Evolutionary conservation across 768 basidiomycete species (phyloP).

Genomic region (Amanita fuliginea): DNA sequence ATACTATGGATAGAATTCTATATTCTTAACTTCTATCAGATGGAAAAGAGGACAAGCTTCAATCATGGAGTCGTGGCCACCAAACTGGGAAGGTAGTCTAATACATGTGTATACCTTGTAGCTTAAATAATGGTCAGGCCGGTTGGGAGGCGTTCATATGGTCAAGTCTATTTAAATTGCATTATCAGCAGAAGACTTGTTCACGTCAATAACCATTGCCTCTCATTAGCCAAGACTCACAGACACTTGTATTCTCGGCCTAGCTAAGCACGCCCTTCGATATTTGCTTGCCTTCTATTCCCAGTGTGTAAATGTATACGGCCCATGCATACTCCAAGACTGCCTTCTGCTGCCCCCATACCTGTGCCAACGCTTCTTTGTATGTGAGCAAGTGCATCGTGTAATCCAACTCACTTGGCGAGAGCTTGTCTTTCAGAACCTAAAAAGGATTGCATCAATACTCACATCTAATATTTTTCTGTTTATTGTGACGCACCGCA

Average conservation of each 20-base stretch:
- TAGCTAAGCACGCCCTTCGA: background rate
- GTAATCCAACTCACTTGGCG: slow-evolving; percentile 44
- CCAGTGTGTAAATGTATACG: slow-evolving; percentile 18
- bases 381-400: slow-evolving; percentile 27
- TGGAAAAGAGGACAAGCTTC: no score
- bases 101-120: no score
- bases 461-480: background rate
- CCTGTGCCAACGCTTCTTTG: slow-evolving; percentile 27
- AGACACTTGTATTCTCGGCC: background rate
- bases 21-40: no score
- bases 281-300: slow-evolving; percentile 3
- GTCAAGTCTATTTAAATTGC: no score
- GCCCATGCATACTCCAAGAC: slow-evolving; percentile 30
- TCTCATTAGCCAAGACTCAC: background rate
- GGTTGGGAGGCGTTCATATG: no score
- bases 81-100: no score
- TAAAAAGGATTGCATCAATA: slow-evolving; percentile 10
- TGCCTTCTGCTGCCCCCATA: slow-evolving; percentile 18
- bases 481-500: slow-evolving; percentile 27
- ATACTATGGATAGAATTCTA: no score
- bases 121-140: no score
- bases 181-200: background rate
- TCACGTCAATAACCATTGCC: background rate
- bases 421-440: slow-evolving; percentile 38
- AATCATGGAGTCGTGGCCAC: no score